phyloP scores from a whole-genome alignment of 1,284 basidiomycete genomes.

The Megacollybia platyphylla region DNA sequence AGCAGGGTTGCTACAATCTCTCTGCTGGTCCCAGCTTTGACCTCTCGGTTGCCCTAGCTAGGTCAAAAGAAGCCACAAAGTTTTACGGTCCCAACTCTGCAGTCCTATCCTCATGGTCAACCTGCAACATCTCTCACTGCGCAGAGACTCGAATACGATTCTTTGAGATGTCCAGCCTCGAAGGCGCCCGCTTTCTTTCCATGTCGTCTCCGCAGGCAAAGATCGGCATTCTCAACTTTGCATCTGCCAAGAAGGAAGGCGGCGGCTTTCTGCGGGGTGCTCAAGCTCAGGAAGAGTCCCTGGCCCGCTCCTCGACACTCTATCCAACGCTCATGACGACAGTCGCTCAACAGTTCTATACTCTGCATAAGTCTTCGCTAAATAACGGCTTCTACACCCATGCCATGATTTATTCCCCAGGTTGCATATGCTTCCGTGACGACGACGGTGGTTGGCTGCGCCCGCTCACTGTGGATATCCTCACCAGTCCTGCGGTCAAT shows the following conservation, averaged over 20 bases:
- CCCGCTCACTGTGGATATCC: constrained; percentile 46
- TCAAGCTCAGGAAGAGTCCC: constrained; percentile 61
- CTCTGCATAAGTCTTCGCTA: constrained; percentile 29
- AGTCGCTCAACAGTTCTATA: constrained; percentile 42
- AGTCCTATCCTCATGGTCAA: neutral
- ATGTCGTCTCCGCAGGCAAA: constrained; percentile 12
- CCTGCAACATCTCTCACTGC: neutral
- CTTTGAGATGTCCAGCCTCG: constrained; percentile 40
- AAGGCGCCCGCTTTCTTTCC: constrained; percentile 22
- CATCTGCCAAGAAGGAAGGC: constrained; percentile 37
- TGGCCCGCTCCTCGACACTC: constrained; percentile 55
- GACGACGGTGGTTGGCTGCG: constrained; percentile 40
- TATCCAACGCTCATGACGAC: constrained; percentile 46
- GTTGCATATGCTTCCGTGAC: constrained; percentile 39
- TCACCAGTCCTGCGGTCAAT: constrained; percentile 60
- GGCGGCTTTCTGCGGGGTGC: constrained; percentile 57
- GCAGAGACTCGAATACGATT: constrained; percentile 21
- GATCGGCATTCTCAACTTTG: constrained; percentile 57
- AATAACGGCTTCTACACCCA: constrained; percentile 43
- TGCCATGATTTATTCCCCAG: constrained; percentile 56
- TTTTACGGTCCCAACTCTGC: neutral
- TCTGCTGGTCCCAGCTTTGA: constrained; percentile 8
- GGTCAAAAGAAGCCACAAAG: constrained; percentile 9
- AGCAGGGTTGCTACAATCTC: constrained; percentile 14
- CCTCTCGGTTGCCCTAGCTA: constrained; percentile 12